Base-by-base conservation (phyloP, 164 flowering plant species). In the Stephania japonica region DNA sequence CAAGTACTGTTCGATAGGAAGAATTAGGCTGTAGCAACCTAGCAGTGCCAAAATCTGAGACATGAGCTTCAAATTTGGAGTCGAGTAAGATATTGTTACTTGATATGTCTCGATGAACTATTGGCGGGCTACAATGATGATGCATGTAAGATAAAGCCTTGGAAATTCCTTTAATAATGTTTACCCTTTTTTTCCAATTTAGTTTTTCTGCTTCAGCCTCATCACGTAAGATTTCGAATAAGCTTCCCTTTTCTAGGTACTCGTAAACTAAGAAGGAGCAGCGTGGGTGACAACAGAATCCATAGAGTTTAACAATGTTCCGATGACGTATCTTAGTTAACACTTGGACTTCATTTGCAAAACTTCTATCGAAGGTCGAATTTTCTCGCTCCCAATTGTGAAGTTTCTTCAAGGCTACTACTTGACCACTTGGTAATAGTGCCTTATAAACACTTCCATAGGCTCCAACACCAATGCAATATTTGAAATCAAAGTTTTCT, bases 11-110 rank as follows among this genome's bases (percentile, higher is more conserved):
- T 76, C 72, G 73, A n/a, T 62, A 27, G 10, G 76, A 77, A 0
- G 69, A 68, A 69, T 73, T 76, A 0, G 72, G 79, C 19, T 62
- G 68, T 41, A 77, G 19, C 11, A 72, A 26, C 21, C 73, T 77
- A 7, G 79, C 73, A 10, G 42, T 77, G 59, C 79, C 76, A 25
- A 77, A 77, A 61, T 77, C 79, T 32, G 79, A 73, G 24, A 77
- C 56, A 50, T 69, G 42, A 38, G 76, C 73, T 27, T 77, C 70
- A 23, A 64, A 65, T 26, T 69, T 27, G 0, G 67, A 21, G 69
- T 73, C 18, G 56, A 73, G 13, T 38, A 77, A 64, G 23, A 72
- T 32, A 9, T 77, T 77, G 65, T 47, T 77, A 21, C 72, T 77
- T 1, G 75, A 68, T 49, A 77, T 64, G 53, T 77, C 76, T 5